Conservation (phyloP, 331 rosid genomes). For the Acacia pycnantha region DNA sequence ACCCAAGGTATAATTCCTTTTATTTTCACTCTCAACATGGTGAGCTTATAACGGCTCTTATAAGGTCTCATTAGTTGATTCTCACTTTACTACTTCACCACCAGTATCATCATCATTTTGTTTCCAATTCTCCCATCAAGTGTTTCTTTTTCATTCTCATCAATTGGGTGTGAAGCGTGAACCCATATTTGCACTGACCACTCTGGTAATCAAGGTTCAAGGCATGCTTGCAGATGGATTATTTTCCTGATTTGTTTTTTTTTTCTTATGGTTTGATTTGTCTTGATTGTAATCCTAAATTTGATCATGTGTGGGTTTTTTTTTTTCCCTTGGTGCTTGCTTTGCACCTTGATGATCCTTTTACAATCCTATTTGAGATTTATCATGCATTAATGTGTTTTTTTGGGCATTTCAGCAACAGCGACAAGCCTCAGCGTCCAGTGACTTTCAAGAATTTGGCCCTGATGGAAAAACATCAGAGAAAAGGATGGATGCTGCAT, state of each 20-base stretch:
- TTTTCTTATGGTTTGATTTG: conserved; percentile 13
- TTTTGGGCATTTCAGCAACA: conserved; percentile 61
- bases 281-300: conserved; percentile 15
- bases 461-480: conserved; percentile 63
- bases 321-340: conserved; percentile 7
- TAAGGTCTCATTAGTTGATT: conserved; percentile 10
- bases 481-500: conserved; percentile 67
- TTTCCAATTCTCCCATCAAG: conserved; percentile 13
- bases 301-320: neutral
- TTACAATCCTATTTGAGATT: neutral
- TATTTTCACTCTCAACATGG: conserved; percentile 11
- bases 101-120: neutral
- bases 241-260: neutral
- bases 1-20: conserved; percentile 55
- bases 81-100: conserved; percentile 20
- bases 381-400: conserved; percentile 10
- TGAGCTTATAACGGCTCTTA: conserved; percentile 9
- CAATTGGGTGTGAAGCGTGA: neutral
- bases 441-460: conserved; percentile 60
- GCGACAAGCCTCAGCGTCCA: conserved; percentile 66
- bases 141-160: neutral
- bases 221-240: conserved; percentile 16
- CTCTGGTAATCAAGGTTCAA: conserved; percentile 4
- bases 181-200: neutral
- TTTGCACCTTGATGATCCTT: neutral